Base-by-base conservation (phyloP, 352 stramenopile species). In the Pythium guiyangense region DNA sequence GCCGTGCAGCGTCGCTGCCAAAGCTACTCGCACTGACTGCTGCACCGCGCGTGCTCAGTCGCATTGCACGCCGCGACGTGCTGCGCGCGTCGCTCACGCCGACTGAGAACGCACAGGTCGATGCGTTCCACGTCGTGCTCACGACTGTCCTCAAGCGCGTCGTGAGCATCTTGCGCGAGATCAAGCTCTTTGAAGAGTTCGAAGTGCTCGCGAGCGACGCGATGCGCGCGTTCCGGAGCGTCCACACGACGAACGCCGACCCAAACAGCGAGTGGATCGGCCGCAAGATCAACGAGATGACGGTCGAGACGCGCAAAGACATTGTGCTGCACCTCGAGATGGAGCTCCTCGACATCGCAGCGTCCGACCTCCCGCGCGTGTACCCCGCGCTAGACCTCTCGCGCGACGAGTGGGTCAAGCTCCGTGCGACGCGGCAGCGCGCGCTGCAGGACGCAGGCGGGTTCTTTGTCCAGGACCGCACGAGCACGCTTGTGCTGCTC, bases 301-400 rank as follows among this genome's bases (percentile, higher is more conserved):
- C 67, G 0, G 55, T 82, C 0, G 73, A 86, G 43, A 65, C 59
- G 2, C 66, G 80, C 25, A 88, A 84, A 46, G 65, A 76, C 9
- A 84, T 86, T 45, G 72, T 87, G 4, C 62, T 84, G 3, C 51
- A 75, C 6, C 66, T 90, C 1, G 80, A 90, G 54, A 82, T 86
- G 51, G 77, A 90, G 48, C 35, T 90, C 8, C 58, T 90, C 2
- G 73, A 83, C 18, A 59, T 90, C 15, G 64, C 69, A 29, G 77
- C 54, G 17, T 70, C 69, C 2, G 49, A 71, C 4, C 52, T 57
- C 11, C 27, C 40, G 6, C 64, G 60, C 3, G 59, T 62, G 42
- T 59, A 63, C 11, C 66, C 63, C 15, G 31, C 52, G 0, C 14
- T 47, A 1, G 63, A 69, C 12, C 46, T 61, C 1, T 48, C 57